phyloP scores from a whole-genome alignment of 2,329 filamentous ascomycete species.

The Diplodia scrobiculata region DNA sequence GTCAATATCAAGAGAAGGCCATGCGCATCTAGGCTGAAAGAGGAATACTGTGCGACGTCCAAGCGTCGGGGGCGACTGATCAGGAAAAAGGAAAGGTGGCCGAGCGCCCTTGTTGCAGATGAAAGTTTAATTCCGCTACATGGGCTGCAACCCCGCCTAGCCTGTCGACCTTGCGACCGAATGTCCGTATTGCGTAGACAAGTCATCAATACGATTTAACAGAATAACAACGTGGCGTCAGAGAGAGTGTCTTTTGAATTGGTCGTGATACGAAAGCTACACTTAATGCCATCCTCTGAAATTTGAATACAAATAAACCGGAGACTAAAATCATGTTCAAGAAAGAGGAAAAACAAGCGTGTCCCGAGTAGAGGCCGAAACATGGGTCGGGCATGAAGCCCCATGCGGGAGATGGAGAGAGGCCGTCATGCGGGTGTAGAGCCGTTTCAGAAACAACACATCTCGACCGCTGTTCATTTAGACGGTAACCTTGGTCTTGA shows the following conservation, averaged over 20 bases:
- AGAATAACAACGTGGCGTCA: not conserved
- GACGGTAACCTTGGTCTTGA: constrained; percentile 28
- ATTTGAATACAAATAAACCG: not conserved
- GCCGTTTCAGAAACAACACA: no score
- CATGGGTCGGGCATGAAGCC: not conserved
- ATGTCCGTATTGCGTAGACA: not conserved
- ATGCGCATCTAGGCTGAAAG: not conserved
- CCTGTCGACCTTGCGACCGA: no score
- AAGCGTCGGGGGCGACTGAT: not conserved
- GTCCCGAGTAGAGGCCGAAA: not conserved
- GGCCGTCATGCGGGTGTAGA: no score
- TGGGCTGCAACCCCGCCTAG: not conserved
- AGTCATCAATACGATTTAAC: no score
- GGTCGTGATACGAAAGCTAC: not conserved
- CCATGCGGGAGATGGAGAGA: no score
- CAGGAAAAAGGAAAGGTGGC: not conserved
- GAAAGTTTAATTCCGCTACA: not conserved
- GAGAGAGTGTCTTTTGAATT: constrained; percentile 2
- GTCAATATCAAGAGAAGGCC: not conserved
- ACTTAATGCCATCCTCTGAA: constrained; percentile 3
- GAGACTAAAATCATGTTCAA: constrained; percentile 14
- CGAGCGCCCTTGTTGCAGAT: not conserved
- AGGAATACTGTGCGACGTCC: not conserved
- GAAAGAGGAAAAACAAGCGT: not conserved
- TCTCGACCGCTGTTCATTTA: not conserved